Evolutionary conservation across 2,329 filamentous ascomycete species (phyloP).

Genomic region (Berkeleyomyces rouxiae): DNA sequence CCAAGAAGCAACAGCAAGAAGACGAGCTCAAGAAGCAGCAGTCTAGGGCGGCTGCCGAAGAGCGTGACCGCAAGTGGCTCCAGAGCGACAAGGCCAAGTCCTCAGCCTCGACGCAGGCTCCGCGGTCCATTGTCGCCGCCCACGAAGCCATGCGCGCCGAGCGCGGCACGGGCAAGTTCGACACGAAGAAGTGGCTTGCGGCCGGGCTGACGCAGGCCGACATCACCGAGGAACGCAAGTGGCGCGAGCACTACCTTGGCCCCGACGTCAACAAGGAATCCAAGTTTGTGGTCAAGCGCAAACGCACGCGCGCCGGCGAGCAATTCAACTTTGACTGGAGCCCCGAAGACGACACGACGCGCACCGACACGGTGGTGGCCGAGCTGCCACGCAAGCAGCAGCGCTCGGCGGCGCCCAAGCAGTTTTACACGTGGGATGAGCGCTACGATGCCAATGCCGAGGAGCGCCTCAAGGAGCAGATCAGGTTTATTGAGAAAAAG

Average conservation of each 20-base stretch:
- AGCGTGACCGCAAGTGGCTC: slow-evolving; percentile 13
- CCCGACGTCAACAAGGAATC: slow-evolving; percentile 67
- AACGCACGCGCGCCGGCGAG: slow-evolving; percentile 78
- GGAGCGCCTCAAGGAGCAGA: slow-evolving; percentile 37
- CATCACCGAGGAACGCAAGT: slow-evolving; percentile 55
- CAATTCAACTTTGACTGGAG: slow-evolving; percentile 99
- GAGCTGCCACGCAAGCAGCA: slow-evolving; percentile 10
- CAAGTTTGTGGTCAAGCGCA: slow-evolving; percentile 90
- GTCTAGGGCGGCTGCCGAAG: slow-evolving; percentile 5
- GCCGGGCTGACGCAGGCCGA: slow-evolving; percentile 24
- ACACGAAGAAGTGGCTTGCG: slow-evolving; percentile 11
- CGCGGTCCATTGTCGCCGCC: slow-evolving; percentile 9
- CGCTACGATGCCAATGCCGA: slow-evolving; percentile 39
- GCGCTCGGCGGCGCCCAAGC: slow-evolving; percentile 32
- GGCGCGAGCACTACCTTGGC: slow-evolving; percentile 77
- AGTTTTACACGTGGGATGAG: slow-evolving; percentile 46
- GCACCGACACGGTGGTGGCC: slow-evolving; percentile 14
- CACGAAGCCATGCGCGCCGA: slow-evolving; percentile 15
- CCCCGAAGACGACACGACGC: slow-evolving; percentile 78
- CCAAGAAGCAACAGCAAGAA: slow-evolving; percentile 59
- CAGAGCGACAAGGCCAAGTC: slow-evolving; percentile 6
- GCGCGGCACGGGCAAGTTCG: slow-evolving; percentile 13
- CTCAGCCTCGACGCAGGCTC: background rate
- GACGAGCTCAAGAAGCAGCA: slow-evolving; percentile 27
- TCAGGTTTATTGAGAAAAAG: slow-evolving; percentile 53